phyloP scores from a whole-genome alignment of 768 basidiomycete species.

The Holtermannia corniformis region DNA sequence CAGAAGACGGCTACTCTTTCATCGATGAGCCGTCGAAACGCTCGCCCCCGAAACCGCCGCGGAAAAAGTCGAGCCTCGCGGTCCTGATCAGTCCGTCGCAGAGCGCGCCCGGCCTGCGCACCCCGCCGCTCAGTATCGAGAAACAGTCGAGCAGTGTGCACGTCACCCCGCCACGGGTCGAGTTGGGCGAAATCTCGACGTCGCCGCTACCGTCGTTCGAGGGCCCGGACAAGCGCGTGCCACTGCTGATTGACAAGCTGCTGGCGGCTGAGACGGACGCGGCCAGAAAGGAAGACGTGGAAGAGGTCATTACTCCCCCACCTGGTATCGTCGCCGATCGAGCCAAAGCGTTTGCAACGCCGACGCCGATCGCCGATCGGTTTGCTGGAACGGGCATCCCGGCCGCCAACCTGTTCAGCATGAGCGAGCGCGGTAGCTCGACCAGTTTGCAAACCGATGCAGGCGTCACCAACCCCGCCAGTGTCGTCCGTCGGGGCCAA shows the following conservation, averaged over 20 bases:
- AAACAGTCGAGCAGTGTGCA: slow-evolving; percentile 4
- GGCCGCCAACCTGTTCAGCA: not conserved
- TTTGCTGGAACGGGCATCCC: slow-evolving; percentile 14
- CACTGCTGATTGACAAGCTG: not conserved
- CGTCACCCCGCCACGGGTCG: slow-evolving; percentile 24
- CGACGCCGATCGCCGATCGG: slow-evolving; percentile 34
- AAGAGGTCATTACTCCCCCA: slow-evolving; percentile 13
- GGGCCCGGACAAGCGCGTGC: not conserved
- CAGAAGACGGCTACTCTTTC: not conserved
- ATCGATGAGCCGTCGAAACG: slow-evolving; percentile 1
- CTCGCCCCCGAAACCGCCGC: slow-evolving; percentile 10
- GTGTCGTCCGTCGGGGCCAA: slow-evolving; percentile 20
- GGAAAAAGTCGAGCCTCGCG: slow-evolving; percentile 19
- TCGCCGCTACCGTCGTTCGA: slow-evolving; percentile 12
- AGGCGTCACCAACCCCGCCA: slow-evolving; percentile 12
- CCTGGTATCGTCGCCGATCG: slow-evolving; percentile 23
- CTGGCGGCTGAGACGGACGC: not conserved
- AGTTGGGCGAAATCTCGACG: slow-evolving; percentile 8
- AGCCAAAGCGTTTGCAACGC: slow-evolving; percentile 9
- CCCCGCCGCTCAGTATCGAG: not conserved
- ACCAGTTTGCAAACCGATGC: not conserved
- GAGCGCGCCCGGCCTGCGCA: not conserved
- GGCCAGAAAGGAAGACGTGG: slow-evolving; percentile 5
- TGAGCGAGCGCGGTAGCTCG: not conserved
- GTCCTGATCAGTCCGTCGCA: slow-evolving; percentile 11